Conservation (phyloP, 2,329 filamentous ascomycete species). For the Ilyonectria robusta region DNA sequence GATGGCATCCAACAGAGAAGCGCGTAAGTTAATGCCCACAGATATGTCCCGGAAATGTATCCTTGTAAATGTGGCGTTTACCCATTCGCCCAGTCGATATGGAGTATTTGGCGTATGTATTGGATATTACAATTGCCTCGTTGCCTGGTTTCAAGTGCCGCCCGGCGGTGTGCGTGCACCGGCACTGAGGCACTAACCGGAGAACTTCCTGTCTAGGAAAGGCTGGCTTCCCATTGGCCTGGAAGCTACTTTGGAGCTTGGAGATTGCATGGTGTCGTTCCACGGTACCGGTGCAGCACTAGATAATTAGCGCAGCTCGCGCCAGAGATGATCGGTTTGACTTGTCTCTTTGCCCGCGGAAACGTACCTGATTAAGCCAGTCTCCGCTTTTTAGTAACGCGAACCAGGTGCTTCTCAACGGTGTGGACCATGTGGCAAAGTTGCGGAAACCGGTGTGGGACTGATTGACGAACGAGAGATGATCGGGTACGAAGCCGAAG, state of each 20-base stretch:
- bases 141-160: too few species aligned
- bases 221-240: background rate
- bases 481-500: background rate
- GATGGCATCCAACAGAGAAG: too few species aligned
- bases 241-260: background rate
- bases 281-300: background rate
- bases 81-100: too few species aligned
- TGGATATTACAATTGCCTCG: too few species aligned
- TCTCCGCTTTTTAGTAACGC: slow-evolving; percentile 25
- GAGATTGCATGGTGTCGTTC: background rate
- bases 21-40: too few species aligned
- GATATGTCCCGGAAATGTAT: too few species aligned
- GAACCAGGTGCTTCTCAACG: slow-evolving; percentile 3
- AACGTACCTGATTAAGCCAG: background rate
- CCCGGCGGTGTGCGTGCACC: background rate
- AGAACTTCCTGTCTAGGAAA: background rate
- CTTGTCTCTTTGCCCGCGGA: background rate
- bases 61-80: too few species aligned
- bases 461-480: background rate
- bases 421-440: background rate
- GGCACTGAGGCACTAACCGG: background rate
- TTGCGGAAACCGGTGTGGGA: background rate
- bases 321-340: background rate
- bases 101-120: too few species aligned
- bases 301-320: background rate